These are phyloP conservation scores for Colletotrichum gigasporum DNA, from an alignment of 2,329 filamentous ascomycete species.

Conservation along the genomic window DNA sequence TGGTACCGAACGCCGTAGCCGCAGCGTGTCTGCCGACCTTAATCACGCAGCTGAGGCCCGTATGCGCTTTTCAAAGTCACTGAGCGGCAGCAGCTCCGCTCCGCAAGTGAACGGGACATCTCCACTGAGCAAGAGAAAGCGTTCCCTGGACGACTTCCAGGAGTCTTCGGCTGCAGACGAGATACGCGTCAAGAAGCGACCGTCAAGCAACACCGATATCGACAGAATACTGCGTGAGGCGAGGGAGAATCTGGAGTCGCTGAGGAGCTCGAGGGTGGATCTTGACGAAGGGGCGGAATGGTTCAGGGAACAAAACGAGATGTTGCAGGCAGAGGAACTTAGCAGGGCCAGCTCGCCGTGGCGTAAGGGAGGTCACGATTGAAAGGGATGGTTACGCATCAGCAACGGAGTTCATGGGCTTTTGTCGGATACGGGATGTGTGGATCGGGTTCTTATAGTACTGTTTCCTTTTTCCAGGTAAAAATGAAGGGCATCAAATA, in stretches of 20 bases:
- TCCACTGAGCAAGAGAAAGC: slow-evolving; percentile 36
- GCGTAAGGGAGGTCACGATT: slow-evolving; percentile 36
- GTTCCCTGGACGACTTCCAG: slow-evolving; percentile 31
- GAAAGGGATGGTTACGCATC: slow-evolving; percentile 19
- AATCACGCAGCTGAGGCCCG: slow-evolving; percentile 46
- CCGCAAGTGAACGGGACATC: slow-evolving; percentile 29
- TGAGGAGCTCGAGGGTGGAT: slow-evolving; percentile 52
- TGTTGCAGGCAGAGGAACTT: slow-evolving; percentile 48
- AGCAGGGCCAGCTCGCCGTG: slow-evolving; percentile 47
- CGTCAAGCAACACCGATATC: slow-evolving; percentile 43
- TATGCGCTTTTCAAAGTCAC: slow-evolving; percentile 30
- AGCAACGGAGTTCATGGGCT: slow-evolving; percentile 25
- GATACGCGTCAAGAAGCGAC: slow-evolving; percentile 36
- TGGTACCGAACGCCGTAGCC: slow-evolving; percentile 26
- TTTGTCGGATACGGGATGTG: slow-evolving; percentile 29
- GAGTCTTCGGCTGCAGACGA: slow-evolving; percentile 25
- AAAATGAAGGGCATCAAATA: slow-evolving; percentile 15
- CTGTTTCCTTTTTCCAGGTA: slow-evolving; percentile 19
- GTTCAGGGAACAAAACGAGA: slow-evolving; percentile 56
- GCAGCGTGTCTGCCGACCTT: slow-evolving; percentile 33
- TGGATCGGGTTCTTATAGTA: slow-evolving; percentile 22
- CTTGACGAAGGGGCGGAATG: slow-evolving; percentile 58
- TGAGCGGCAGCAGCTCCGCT: slow-evolving; percentile 18
- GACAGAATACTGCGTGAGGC: slow-evolving; percentile 53
- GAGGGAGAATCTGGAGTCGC: slow-evolving; percentile 44